Base-by-base conservation (phyloP, 179 eudicot species). In the Beta macrorhiza region DNA sequence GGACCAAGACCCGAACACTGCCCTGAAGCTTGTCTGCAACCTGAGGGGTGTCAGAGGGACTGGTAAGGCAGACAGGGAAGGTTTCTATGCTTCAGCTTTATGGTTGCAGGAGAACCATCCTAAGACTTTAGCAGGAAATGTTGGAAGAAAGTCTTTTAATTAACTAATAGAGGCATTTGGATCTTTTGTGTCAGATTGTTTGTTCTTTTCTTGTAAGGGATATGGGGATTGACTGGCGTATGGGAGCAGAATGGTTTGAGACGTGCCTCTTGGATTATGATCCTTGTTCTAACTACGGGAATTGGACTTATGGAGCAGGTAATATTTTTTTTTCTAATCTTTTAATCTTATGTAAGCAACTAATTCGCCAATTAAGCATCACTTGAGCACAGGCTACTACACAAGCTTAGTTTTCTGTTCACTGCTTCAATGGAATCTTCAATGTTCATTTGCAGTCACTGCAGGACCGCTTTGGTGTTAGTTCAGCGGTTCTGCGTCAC, bases 301-400 rank as follows among this genome's bases (percentile, higher is more conserved):
- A 95, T 56, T 95, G 98, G 98, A 93, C 98, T 7, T 95, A 95
- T 79, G 98, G 98, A 81, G 98, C 98, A 84, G 98, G 98, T 95
- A 57, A n/a, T 14, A 15, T 42, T 22, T 10, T 9, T 6, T 79
- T 75, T 84, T 55, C 5, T 3, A 47, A 25, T 25, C 25, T 25
- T 47, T 47, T 47, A 7, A 47, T 47, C 51, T 47, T 3, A 47
- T 47, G 7, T 7, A 47, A 47, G 51, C 47, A 49, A 10, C 67
- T 56, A 69, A 47, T 14, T 59, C 51, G 17, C 7, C 15, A 45
- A 69, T 44, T 44, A 68, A 32, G 22, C 4, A 51, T 68, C 20
- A 25, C 52, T 5, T 16, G 22, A 68, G 11, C 72, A 68, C 72
- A 15, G 12, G 20, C 37, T 5, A 14, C 17, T 25, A 6, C 1